Evolutionary conservation across 164 flowering plant species (phyloP).

Genomic region (Aristolochia fimbriata): DNA sequence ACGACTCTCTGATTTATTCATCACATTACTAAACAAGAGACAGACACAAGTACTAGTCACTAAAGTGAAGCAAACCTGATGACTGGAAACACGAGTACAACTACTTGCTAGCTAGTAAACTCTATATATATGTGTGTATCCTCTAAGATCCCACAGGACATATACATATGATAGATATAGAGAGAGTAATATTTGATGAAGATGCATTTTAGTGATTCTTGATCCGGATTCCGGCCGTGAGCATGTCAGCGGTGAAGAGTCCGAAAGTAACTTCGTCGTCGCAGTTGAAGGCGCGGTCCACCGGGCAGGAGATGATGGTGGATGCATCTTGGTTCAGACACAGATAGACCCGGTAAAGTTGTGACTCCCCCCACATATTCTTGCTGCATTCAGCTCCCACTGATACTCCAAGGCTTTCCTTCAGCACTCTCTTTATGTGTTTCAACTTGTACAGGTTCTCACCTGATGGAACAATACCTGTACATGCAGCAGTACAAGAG

Average conservation of each 20-base stretch:
- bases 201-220: too few species aligned
- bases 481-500: too few species aligned
- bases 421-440: not conserved
- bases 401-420: not conserved
- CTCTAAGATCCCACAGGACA: too few species aligned
- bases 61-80: too few species aligned
- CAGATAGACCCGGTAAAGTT: not conserved
- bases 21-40: too few species aligned
- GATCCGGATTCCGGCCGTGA: not conserved
- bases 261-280: not conserved
- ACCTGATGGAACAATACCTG: not conserved
- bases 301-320: slow-evolving; percentile 1
- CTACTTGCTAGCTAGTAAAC: too few species aligned
- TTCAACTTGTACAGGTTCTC: not conserved
- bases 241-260: slow-evolving; percentile 3
- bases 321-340: not conserved
- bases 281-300: not conserved
- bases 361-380: slow-evolving; percentile 1
- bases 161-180: too few species aligned
- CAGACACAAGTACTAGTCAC: too few species aligned
- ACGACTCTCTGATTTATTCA: too few species aligned
- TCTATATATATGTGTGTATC: too few species aligned
- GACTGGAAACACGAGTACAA: too few species aligned
- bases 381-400: not conserved
- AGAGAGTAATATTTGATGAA: too few species aligned